Percentiles rank a stretch among this genome's conserved stretches.
phyloP scores from a whole-genome alignment of 129 eudicot species.

The Sambucus nigra region DNA sequence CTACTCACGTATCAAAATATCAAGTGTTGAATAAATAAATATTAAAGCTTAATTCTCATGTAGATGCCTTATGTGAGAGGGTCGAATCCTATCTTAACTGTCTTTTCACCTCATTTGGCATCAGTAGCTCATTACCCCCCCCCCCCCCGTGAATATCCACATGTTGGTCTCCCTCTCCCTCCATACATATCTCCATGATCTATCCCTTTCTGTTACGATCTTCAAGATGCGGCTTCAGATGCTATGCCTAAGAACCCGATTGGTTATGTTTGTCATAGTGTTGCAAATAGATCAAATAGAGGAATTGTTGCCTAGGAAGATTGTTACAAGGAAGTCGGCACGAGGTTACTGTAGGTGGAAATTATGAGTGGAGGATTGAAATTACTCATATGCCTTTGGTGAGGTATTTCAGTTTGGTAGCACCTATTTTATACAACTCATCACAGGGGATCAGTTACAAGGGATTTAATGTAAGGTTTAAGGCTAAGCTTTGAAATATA shows the following conservation, averaged over 20 bases:
- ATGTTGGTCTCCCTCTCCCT: too few relatives aligned
- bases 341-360: slow-evolving; percentile 27
- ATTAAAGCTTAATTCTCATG: too few relatives aligned
- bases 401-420: slow-evolving; percentile 40
- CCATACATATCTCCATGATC: too few relatives aligned
- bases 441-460: slow-evolving; percentile 26
- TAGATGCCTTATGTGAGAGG: too few relatives aligned
- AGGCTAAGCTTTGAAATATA: slow-evolving; percentile 30
- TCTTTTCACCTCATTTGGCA: too few relatives aligned
- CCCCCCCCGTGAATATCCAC: too few relatives aligned
- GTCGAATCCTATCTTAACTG: too few relatives aligned
- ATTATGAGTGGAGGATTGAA: slow-evolving; percentile 29
- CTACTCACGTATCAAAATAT: too few relatives aligned
- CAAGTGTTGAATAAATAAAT: too few relatives aligned
- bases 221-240: slow-evolving; percentile 48
- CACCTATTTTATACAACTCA: slow-evolving; percentile 40
- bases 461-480: slow-evolving; percentile 34
- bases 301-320: slow-evolving; percentile 79
- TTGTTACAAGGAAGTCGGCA: slow-evolving; percentile 19
- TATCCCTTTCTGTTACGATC: slow-evolving; percentile 49
- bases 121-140: too few relatives aligned
- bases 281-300: slow-evolving; percentile 62
- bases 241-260: slow-evolving; percentile 53
- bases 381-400: slow-evolving; percentile 22
- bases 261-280: slow-evolving; percentile 77